Base-by-base conservation (phyloP, 257 asterid species). In the Striga asiatica region DNA sequence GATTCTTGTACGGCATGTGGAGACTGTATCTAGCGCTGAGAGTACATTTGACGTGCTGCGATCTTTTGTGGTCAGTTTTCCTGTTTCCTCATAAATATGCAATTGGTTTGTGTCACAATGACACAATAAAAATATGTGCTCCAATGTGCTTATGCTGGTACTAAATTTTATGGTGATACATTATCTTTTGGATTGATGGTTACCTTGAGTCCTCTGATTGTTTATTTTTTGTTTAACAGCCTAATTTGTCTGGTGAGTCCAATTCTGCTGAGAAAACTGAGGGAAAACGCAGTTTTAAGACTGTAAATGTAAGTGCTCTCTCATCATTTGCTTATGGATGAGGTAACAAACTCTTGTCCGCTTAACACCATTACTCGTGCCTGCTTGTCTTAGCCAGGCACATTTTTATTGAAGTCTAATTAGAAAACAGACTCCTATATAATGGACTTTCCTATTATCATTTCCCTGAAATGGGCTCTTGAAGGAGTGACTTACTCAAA, bases 1-100 rank as follows among this genome's bases (percentile, higher is more conserved):
- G 81, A 57, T 91, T 29, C 74, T 91, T 66, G 94, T 91, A 48
- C 91, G 55, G 8, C 95, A 75, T 49, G 85, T 86, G 67, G 95
- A 91, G 81, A 86, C 96, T 37, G 71, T 81, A 29, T 61, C 74
- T 46, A 81, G 76, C 76, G 67, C 94, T 4, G 73, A 66, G 66
- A 80, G 80, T 51, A 75, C 95, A 39, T 63, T 62, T 45, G 83
- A 83, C 61, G 81, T 78, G 58, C 68, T 86, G 69, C 81, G 69
- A 53, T 73, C 83, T n/a, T 72, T 79, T 48, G 74, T 79, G 97
- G 98, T 91, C 25, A 76, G 91, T 76, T 46, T 23, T 54, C 58
- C 24, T 41, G 41, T 56, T 4, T 23, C 12, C 13, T 17, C 53
- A 39, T 62, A 25, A 56, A 37, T 31, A 19, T 21, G 37, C 53